Conservation (phyloP, 768 basidiomycete genomes). For the Naematelia encephala region DNA sequence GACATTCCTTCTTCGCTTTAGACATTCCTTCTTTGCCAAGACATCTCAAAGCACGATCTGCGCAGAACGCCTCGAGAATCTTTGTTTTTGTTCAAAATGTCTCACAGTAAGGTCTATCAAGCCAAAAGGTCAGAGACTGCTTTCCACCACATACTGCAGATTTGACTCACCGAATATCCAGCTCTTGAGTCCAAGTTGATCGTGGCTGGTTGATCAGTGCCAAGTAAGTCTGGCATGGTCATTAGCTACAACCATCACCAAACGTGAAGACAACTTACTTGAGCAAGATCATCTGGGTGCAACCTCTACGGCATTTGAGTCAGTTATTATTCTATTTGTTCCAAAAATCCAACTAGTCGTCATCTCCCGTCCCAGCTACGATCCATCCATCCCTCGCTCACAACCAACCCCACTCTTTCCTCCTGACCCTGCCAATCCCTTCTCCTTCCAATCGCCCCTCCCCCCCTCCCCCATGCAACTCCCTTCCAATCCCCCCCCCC, state of each 20-base stretch:
- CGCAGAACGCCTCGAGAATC: too few species aligned
- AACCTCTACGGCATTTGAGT: conserved; percentile 16
- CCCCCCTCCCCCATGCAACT: too few species aligned
- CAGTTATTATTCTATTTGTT: too few species aligned
- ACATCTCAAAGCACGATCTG: conserved; percentile 3
- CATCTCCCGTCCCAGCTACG: too few species aligned
- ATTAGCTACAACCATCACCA: too few species aligned
- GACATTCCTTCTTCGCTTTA: too few species aligned
- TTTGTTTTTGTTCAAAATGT: background rate
- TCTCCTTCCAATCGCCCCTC: too few species aligned
- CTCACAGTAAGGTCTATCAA: background rate
- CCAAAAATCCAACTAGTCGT: too few species aligned
- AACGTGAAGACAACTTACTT: too few species aligned
- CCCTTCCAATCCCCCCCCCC: too few species aligned
- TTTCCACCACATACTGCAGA: background rate
- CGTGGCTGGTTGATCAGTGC: conserved; percentile 32
- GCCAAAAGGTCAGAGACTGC: background rate
- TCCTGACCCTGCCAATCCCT: too few species aligned
- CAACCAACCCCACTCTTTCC: background rate
- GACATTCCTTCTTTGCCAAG: background rate
- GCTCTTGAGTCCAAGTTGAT: conserved; percentile 45
- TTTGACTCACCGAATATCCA: conserved; percentile 38
- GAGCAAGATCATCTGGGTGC: conserved; percentile 36
- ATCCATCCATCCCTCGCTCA: background rate
- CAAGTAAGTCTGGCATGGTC: conserved; percentile 23